phyloP scores from a whole-genome alignment of 352 stramenopile genomes.

The Blastocystis sp. region DNA sequence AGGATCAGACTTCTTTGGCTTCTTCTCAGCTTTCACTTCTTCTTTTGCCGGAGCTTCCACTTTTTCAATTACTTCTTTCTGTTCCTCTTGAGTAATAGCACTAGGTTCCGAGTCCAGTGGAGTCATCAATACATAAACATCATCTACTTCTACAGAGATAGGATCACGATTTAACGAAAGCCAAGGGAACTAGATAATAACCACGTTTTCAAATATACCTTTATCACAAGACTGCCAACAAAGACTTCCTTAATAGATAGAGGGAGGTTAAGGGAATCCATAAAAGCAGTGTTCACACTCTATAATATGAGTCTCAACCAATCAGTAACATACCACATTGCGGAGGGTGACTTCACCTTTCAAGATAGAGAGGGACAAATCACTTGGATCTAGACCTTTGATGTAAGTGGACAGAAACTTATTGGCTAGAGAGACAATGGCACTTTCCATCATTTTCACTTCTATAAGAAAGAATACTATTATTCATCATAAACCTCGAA shows the following conservation, averaged over 20 bases:
- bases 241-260: slow-evolving; percentile 53
- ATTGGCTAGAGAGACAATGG: slow-evolving; percentile 43
- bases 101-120: background rate
- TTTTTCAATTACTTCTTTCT: background rate
- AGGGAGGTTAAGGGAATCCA: slow-evolving; percentile 41
- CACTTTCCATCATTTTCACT: slow-evolving; percentile 25
- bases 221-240: slow-evolving; percentile 39
- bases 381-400: slow-evolving; percentile 13
- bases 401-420: slow-evolving; percentile 50
- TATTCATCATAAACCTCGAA: background rate
- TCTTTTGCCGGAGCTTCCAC: background rate
- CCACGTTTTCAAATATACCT: background rate
- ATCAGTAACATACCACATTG: slow-evolving; percentile 3
- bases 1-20: background rate
- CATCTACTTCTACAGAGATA: slow-evolving; percentile 47
- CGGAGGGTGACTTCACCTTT: background rate
- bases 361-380: slow-evolving; percentile 39
- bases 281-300: slow-evolving; percentile 46
- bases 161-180: slow-evolving; percentile 7
- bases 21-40: background rate
- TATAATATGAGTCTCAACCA: background rate
- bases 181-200: slow-evolving; percentile 54
- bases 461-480: background rate
- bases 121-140: slow-evolving; percentile 37
- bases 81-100: background rate